These are phyloP conservation scores for Cinchona pubescens DNA, from an alignment of 257 asterid genomes.

Conservation along the genomic window DNA sequence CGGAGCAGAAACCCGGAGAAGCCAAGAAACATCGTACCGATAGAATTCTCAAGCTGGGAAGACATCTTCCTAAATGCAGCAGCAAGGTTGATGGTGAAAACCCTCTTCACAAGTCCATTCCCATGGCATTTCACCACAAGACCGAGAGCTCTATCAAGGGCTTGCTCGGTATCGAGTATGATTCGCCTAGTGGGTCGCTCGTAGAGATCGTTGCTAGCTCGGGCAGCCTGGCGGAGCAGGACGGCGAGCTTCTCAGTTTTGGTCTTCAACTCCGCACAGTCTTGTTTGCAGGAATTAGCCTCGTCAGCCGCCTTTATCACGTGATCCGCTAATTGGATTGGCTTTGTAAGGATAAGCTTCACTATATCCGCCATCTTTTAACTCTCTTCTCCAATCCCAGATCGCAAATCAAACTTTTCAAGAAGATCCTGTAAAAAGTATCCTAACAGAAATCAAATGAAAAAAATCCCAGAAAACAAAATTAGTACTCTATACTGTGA, in stretches of 20 bases:
- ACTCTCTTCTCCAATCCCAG: constrained; percentile 1
- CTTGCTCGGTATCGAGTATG: constrained; percentile 32
- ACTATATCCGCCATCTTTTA: constrained; percentile 46
- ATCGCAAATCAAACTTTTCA: constrained; percentile 15
- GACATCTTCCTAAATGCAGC: constrained; percentile 31
- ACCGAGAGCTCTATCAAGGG: constrained; percentile 27
- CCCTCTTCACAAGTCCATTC: constrained; percentile 31
- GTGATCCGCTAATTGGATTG: constrained; percentile 45
- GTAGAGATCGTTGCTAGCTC: constrained; percentile 43
- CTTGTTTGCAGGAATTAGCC: constrained; percentile 29
- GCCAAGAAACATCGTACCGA: constrained; percentile 40
- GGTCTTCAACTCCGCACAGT: constrained; percentile 34
- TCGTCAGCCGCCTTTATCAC: constrained; percentile 40
- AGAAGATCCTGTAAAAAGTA: too few species aligned
- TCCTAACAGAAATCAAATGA: background rate
- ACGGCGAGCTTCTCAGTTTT: constrained; percentile 36
- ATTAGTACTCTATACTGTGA: too few species aligned
- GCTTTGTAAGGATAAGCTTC: constrained; percentile 41
- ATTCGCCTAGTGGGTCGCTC: constrained; percentile 46
- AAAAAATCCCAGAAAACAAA: background rate
- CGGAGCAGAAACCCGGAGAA: constrained; percentile 32
- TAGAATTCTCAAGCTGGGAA: constrained; percentile 34
- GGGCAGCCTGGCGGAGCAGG: constrained; percentile 45
- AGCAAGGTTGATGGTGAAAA: constrained; percentile 31
- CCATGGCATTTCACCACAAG: constrained; percentile 28